These are phyloP conservation scores for Alternaria infectoria DNA, from an alignment of 2,329 filamentous ascomycete species.

Conservation along the genomic window DNA sequence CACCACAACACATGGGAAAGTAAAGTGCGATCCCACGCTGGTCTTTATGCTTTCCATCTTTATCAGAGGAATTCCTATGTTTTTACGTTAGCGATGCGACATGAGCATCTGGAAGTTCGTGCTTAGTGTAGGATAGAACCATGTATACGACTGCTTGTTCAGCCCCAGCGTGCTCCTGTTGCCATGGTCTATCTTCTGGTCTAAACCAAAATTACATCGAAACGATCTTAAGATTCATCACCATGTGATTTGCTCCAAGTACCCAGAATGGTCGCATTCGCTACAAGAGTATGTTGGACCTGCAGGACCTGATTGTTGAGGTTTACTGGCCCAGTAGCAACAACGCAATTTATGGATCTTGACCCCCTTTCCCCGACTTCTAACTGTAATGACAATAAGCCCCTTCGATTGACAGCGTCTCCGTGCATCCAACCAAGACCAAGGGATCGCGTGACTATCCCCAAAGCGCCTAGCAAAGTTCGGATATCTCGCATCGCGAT, in stretches of 20 bases:
- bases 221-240: background rate
- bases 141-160: background rate
- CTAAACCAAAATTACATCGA: background rate
- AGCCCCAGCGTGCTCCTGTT: background rate
- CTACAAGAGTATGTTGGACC: background rate
- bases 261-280: background rate
- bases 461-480: background rate
- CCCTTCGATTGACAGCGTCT: background rate
- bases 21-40: background rate
- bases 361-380: background rate
- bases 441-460: background rate
- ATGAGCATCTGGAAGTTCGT: background rate
- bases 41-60: background rate
- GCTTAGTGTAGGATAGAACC: slow-evolving; percentile 1
- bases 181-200: background rate
- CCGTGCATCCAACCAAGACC: background rate
- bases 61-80: background rate
- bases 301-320: background rate
- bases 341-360: background rate
- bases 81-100: background rate
- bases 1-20: background rate
- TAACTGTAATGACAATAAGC: background rate
- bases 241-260: background rate
- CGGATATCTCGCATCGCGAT: background rate
- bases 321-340: background rate